Conservation (phyloP, 352 stramenopile species). For the Plasmopara halstedii region DNA sequence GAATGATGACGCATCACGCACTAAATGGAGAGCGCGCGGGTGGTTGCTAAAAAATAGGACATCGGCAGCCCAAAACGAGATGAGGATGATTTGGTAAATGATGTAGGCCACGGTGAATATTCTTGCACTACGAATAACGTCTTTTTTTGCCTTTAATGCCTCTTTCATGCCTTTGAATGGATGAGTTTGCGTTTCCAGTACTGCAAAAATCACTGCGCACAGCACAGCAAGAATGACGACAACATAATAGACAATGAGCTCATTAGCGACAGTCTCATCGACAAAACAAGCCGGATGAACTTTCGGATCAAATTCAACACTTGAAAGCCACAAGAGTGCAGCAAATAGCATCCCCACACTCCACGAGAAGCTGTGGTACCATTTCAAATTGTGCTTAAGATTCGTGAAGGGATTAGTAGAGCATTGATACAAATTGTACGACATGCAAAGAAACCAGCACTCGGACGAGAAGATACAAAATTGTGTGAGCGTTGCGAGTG, state of each 20-base stretch:
- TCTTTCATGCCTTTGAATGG: slow-evolving; percentile 70
- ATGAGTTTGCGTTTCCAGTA: slow-evolving; percentile 68
- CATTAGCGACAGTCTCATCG: slow-evolving; percentile 56
- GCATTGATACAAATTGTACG: slow-evolving; percentile 79
- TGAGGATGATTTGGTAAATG: slow-evolving; percentile 78
- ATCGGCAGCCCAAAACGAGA: slow-evolving; percentile 68
- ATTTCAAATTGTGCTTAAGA: slow-evolving; percentile 55
- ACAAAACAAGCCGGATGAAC: slow-evolving; percentile 54
- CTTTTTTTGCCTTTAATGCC: slow-evolving; percentile 65
- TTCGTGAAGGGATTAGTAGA: slow-evolving; percentile 86
- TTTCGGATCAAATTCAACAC: slow-evolving; percentile 38
- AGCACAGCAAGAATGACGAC: slow-evolving; percentile 68
- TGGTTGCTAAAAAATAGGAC: slow-evolving; percentile 39
- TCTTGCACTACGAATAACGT: slow-evolving; percentile 71
- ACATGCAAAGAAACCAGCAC: slow-evolving; percentile 85
- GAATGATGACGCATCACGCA: slow-evolving; percentile 59
- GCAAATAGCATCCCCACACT: slow-evolving; percentile 46
- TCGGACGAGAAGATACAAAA: slow-evolving; percentile 75
- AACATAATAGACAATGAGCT: slow-evolving; percentile 68
- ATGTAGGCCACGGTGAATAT: slow-evolving; percentile 79
- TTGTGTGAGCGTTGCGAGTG: slow-evolving; percentile 56
- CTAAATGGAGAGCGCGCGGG: slow-evolving; percentile 20
- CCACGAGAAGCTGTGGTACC: slow-evolving; percentile 77
- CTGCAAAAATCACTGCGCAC: slow-evolving; percentile 47
- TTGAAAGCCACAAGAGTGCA: slow-evolving; percentile 45